Base-by-base conservation (phyloP, 1,284 basidiomycete genomes). In the Naganishia albida region DNA sequence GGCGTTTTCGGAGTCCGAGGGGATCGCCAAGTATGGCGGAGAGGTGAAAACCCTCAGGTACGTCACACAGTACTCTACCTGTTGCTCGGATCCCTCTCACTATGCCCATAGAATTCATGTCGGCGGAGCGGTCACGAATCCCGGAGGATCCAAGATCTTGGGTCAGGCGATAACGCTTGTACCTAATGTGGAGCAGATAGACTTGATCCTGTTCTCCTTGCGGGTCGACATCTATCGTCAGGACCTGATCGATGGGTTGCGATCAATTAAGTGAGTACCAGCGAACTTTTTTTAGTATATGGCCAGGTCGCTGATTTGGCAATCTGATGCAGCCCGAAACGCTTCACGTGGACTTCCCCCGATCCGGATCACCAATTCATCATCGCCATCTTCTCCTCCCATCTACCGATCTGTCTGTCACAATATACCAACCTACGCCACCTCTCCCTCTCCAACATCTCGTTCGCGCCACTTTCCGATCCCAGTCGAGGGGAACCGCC, bases 351-450 rank as follows among this genome's bases (percentile, higher is more conserved):
- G 64, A 50, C 56, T 16, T 65, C 64, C 2, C 64, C 64, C n/a
- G 64, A 65, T 42, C 64, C 64, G 28, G 50, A 54, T 20, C 64
- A 65, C 30, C 64, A 65, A 48, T 65, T 65, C 55, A 65, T 56
- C 34, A 65, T 65, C 48, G 64, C 64, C 49, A 65, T 57, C 39
- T 65, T 65, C 43, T 65, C 64, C 13, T 52, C 55, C 26, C 64
- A 59, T 20, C 64, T 65, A 4, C 40, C 56, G 4, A 20, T 49
- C 15, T 59, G 57, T 25, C 55, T 65, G 15, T 43, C 64, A 12
- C n/a, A 34, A 3, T 65, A 65, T 20, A 65, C 55, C 25, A 54
- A 56, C 10, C 56, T 65, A 2, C 12, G 16, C 12, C 40, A 60
- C 28, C 64, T 65, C 16, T 43, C 39, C 18, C 46, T 65, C 13